Evolutionary conservation across 2,329 filamentous ascomycete genomes (phyloP).

Genomic region (Neonectria coccinea): DNA sequence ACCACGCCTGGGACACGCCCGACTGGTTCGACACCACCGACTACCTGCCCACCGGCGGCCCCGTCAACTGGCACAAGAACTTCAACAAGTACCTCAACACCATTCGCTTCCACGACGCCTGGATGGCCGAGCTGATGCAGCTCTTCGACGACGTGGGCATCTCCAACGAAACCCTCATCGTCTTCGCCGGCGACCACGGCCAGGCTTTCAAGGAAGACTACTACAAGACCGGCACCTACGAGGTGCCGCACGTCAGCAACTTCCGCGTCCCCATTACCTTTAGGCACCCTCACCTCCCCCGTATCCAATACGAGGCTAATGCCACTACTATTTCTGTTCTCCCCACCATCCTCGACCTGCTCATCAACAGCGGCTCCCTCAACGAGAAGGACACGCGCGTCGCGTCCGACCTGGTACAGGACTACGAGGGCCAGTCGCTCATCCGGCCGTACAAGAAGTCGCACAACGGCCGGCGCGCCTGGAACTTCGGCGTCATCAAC

Average conservation of each 20-base stretch:
- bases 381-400: slow-evolving; percentile 41
- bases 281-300: slow-evolving; percentile 49
- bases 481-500: slow-evolving; percentile 53
- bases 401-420: slow-evolving; percentile 46
- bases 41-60: slow-evolving; percentile 43
- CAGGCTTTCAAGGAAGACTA: slow-evolving; percentile 51
- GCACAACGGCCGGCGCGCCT: slow-evolving; percentile 45
- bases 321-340: slow-evolving; percentile 50
- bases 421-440: slow-evolving; percentile 52
- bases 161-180: slow-evolving; percentile 50
- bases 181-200: slow-evolving; percentile 52
- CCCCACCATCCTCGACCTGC: slow-evolving; percentile 51
- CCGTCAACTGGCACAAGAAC: slow-evolving; percentile 44
- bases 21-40: slow-evolving; percentile 38
- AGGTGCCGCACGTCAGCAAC: slow-evolving; percentile 48
- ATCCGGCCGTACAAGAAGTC: slow-evolving; percentile 46
- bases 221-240: slow-evolving; percentile 48
- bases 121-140: slow-evolving; percentile 49
- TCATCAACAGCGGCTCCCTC: slow-evolving; percentile 50
- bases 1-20: slow-evolving; percentile 48
- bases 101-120: slow-evolving; percentile 49
- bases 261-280: slow-evolving; percentile 50
- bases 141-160: slow-evolving; percentile 50
- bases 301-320: slow-evolving; percentile 47
- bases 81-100: slow-evolving; percentile 51